Conservation (phyloP, 495 filamentous ascomycete species). For the Jackrogersella multiformis region DNA sequence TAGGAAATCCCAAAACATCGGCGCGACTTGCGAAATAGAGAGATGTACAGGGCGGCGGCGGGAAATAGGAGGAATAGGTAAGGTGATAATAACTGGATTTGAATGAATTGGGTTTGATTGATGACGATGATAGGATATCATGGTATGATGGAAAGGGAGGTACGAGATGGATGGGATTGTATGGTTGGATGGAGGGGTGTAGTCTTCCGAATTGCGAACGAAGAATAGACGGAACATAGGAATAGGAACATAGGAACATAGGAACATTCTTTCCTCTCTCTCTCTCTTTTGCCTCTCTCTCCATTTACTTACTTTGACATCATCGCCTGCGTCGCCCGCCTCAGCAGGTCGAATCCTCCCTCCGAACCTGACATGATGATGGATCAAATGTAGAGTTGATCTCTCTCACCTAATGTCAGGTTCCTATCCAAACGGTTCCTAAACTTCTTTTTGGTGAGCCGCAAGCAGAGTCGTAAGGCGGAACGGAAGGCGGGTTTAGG, state of each 20-base stretch:
- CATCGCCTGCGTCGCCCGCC: constrained; percentile 65
- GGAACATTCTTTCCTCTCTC: background rate
- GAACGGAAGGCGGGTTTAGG: too few relatives aligned
- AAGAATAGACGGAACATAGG: constrained; percentile 13
- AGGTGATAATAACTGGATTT: constrained; percentile 13
- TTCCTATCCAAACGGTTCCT: constrained; percentile 38
- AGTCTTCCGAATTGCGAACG: constrained; percentile 16
- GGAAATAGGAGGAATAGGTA: constrained; percentile 26
- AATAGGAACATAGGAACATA: background rate
- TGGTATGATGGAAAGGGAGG: background rate
- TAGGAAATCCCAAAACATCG: constrained; percentile 10
- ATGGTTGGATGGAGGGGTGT: constrained; percentile 4
- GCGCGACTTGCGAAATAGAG: background rate
- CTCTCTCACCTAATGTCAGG: constrained; percentile 41
- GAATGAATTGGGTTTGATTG: background rate
- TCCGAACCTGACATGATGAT: constrained; percentile 49
- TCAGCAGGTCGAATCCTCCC: constrained; percentile 60
- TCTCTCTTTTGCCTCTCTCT: background rate
- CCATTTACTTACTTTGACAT: constrained; percentile 63
- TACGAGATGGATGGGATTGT: background rate
- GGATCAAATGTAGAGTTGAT: constrained; percentile 33
- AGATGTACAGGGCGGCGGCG: constrained; percentile 5
- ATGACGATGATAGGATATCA: constrained; percentile 20
- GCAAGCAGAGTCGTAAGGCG: constrained; percentile 15
- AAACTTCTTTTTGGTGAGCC: constrained; percentile 28